Conservation (phyloP, 805 yeast species). For the Komagataella pseudopastoris region DNA sequence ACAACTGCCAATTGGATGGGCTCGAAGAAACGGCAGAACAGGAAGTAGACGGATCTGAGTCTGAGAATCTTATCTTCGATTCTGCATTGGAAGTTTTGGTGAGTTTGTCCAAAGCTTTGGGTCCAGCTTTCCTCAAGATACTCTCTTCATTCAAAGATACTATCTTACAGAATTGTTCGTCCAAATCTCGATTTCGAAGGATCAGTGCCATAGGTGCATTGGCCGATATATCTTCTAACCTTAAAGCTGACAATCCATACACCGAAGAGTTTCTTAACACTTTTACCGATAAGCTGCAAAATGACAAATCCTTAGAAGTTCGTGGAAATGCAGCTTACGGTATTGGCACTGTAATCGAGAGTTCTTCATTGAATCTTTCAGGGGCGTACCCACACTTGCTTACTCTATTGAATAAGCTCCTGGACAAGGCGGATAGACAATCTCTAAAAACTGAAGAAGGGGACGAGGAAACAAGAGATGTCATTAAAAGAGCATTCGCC, state of each 20-base stretch:
- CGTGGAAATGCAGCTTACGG: constrained; percentile 96
- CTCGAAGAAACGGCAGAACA: constrained; percentile 46
- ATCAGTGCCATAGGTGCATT: constrained; percentile 77
- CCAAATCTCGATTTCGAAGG: constrained; percentile 61
- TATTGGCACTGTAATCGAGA: constrained; percentile 61
- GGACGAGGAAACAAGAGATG: constrained; percentile 70
- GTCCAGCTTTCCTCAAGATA: constrained; percentile 57
- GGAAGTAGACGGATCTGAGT: constrained; percentile 37
- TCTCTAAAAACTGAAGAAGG: constrained; percentile 43
- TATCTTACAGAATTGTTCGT: constrained; percentile 40
- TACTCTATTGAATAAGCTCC: constrained; percentile 50
- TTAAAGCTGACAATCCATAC: constrained; percentile 55
- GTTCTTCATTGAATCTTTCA: constrained; percentile 29
- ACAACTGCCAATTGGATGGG: constrained; percentile 70
- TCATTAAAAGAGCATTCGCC: constrained; percentile 72
- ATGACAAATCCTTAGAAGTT: constrained; percentile 73
- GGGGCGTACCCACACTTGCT: constrained; percentile 52
- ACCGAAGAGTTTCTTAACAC: constrained; percentile 57
- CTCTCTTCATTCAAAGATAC: constrained; percentile 61
- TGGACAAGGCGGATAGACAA: constrained; percentile 70
- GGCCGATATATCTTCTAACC: constrained; percentile 76
- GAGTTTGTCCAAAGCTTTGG: constrained; percentile 63
- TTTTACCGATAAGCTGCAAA: constrained; percentile 54
- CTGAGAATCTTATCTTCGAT: constrained; percentile 64
- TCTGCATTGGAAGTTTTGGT: constrained; percentile 79